Evolutionary conservation across 208 protist species (phyloP).

Genomic region (Trypanosoma conorhini): DNA sequence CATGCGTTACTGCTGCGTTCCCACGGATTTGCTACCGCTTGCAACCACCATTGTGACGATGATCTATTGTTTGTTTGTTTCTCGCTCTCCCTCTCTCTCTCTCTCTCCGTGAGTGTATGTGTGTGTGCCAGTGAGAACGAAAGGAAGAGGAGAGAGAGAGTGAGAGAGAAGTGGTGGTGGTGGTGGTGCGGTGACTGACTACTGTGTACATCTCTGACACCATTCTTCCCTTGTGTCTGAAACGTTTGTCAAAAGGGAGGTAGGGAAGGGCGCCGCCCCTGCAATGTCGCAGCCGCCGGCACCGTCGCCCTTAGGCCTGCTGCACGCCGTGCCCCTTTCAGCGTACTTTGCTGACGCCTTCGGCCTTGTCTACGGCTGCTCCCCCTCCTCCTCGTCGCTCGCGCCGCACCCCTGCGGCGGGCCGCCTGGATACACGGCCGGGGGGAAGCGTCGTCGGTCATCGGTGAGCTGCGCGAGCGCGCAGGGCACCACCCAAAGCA

Average conservation of each 20-base stretch:
- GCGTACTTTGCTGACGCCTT: conserved; percentile 29
- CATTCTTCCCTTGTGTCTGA: conserved; percentile 5
- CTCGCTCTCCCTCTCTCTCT: neutral
- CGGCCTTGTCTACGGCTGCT: conserved; percentile 2
- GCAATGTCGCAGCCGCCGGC: neutral
- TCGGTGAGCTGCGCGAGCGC: conserved; percentile 3
- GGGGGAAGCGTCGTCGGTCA: neutral
- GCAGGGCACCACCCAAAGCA: conserved; percentile 11
- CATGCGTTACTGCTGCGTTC: neutral
- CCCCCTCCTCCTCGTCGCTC: neutral
- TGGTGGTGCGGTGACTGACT: neutral
- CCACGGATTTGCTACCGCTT: neutral
- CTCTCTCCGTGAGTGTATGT: conserved; percentile 5
- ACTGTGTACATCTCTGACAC: neutral
- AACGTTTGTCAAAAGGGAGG: neutral
- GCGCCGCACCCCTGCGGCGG: neutral
- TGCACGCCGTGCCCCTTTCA: conserved; percentile 12
- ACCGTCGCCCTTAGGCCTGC: neutral
- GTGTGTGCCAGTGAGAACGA: neutral
- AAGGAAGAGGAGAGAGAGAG: neutral
- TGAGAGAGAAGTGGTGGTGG: neutral
- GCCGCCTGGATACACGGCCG: neutral
- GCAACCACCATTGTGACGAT: neutral
- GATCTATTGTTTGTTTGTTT: neutral
- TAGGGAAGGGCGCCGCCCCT: neutral